Evolutionary conservation across 1,284 basidiomycete species (phyloP), one percentile per base, ranked within the genome.

Genomic region (Marasmius oreades): DNA sequence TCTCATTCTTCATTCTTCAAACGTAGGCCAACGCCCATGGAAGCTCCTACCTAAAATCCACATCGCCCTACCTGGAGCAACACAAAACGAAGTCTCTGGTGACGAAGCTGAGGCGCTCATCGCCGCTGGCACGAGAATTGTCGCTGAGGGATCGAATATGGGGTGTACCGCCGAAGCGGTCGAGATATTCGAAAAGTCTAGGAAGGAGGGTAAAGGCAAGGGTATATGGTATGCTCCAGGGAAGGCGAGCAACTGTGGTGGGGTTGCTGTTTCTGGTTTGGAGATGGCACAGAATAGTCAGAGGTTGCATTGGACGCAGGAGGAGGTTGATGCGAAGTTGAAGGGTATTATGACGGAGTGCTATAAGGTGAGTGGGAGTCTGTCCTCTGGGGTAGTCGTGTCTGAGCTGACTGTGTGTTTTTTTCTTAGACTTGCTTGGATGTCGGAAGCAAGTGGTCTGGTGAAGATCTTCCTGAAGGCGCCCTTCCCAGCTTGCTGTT

Each of bases 201-300:
- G 88, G 56, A 75, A 75, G 64, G 70, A 77, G 59, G 77, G 77
- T 51, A 71, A 74, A 36, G 66, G 61, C 23, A 50, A 50, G 28
- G 73, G 72, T 61, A 75, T 82, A 55, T 88, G 84, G 83, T 89
- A 88, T 71, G 86, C 84, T 22, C 87, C 88, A 54, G 87, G 86
- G 59, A 90, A 81, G 73, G 86, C 86, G 48, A 81, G 84, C 70
- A 89, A 89, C 76, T 80, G 79, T 61, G 85, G 86, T 71, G 85
- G 85, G 73, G 84, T 87, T 59, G 84, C 84, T 16, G 85, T 88
- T 22, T 85, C 82, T 18, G 86, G 85, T 57, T 81, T 92, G 61
- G 90, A 92, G 76, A 91, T 92, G 89, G 85, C 86, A 10, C 89
- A 92, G 74, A 89, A 90, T 78, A 86, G 84, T 64, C 81, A 84